phyloP scores from a whole-genome alignment of 2,329 filamentous ascomycete species.

The Ceratocystis papillata region DNA sequence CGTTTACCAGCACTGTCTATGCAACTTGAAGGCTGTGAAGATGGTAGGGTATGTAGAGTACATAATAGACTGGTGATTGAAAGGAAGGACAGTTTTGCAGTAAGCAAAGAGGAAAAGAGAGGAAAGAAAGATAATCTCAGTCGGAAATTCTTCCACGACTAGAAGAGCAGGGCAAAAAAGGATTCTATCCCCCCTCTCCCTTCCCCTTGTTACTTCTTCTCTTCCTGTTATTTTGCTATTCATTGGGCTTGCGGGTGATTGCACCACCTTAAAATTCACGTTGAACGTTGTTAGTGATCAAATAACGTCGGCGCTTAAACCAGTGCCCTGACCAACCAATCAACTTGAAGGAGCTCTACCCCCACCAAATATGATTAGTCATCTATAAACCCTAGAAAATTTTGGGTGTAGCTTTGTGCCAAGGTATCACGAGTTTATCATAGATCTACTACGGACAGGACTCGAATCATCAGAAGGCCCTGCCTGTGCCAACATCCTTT shows the following conservation, averaged over 20 bases:
- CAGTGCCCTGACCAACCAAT: constrained; percentile 19
- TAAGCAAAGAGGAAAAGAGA: constrained; percentile 11
- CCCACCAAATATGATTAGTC: constrained; percentile 13
- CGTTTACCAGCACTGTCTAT: background rate
- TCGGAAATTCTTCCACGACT: constrained; percentile 4
- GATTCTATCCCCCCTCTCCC: constrained; percentile 11
- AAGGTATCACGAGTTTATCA: constrained; percentile 17
- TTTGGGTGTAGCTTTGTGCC: constrained; percentile 10
- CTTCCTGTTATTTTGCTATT: background rate
- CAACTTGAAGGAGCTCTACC: background rate
- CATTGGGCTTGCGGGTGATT: constrained; percentile 15
- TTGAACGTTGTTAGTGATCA: constrained; percentile 23
- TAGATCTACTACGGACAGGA: background rate
- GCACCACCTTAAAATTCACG: constrained; percentile 11
- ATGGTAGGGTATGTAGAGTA: background rate
- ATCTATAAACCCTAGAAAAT: constrained; percentile 12
- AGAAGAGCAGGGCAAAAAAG: constrained; percentile 10
- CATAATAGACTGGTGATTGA: background rate
- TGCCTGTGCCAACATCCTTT: background rate
- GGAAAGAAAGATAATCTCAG: background rate
- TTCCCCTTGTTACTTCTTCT: constrained; percentile 1
- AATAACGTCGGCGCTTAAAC: constrained; percentile 23
- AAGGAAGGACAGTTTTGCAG: background rate
- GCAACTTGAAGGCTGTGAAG: background rate
- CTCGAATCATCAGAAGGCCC: background rate